Base-by-base conservation (phyloP, 2,329 filamentous ascomycete species). In the Colletotrichum simmondsii region DNA sequence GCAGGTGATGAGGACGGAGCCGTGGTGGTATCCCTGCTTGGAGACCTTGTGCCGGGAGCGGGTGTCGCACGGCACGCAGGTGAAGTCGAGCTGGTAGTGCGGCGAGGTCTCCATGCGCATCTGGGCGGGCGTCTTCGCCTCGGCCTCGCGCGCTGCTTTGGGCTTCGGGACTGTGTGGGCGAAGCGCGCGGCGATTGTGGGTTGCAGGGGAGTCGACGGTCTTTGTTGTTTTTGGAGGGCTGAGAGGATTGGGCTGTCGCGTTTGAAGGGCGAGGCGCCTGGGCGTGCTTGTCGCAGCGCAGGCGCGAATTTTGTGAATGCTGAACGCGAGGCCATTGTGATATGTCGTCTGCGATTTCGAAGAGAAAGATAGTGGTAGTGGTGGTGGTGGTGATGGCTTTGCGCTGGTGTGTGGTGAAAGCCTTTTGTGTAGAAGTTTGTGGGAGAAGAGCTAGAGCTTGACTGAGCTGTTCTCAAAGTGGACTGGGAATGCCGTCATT, bases 1-100 rank as follows among this genome's bases (percentile, higher is more conserved):
- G 80, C 97, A 99, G 42, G 93, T 92, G 75, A 98, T 95, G 70
- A 99, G 87, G 5, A 97, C 93, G 1, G 95, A 96, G 46, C 97
- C 97, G 75, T 92, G 88, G 83, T 98, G 95, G 81, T 99, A 99
- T 37, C 95, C 97, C 80, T 98, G 97, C 83, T 98, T 98, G 35
- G 94, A 95, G 77, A 99, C 87, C 63, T 89, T 89, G 84, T 99
- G 97, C 14, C 91, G 89, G n/a, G 94, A 97, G 71, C 95, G 92
- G 46, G 89, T 85, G 58, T 88, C 86, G 84, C 97, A 99, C 37
- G 94, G 94, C 72, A 93, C 92, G 88, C 97, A 99, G 76, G 97
- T 99, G 82, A 99, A 98, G 62, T 92, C 94, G 75, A 99, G 88
- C 77, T 95, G 89, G 84, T 98, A 99, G 70, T 94, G 91, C 1